Percentiles rank a stretch among this genome's conserved stretches.
Evolutionary conservation across 169 alveolate species (phyloP).

Genomic region (Cryptosporidium viatorum): DNA sequence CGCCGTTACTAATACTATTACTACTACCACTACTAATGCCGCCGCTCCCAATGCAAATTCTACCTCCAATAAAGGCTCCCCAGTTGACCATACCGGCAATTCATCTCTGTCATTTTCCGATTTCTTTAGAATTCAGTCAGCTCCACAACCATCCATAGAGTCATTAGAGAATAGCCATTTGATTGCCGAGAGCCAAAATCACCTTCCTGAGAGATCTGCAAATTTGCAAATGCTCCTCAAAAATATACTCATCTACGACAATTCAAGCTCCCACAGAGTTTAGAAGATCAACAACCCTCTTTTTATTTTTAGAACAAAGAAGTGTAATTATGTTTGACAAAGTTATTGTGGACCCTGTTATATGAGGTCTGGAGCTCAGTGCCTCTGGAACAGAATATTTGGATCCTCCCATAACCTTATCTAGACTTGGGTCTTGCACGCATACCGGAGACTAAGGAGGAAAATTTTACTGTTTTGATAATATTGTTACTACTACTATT

Average conservation of each 20-base stretch:
- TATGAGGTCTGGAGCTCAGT: slow-evolving; percentile 10
- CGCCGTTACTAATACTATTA: background rate
- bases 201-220: slow-evolving; percentile 46
- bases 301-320: background rate
- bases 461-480: background rate
- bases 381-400: background rate
- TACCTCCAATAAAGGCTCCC: background rate
- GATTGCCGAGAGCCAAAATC: slow-evolving; percentile 37
- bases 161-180: slow-evolving; percentile 45
- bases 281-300: background rate
- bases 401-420: slow-evolving; percentile 12
- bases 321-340: background rate
- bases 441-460: slow-evolving; percentile 13
- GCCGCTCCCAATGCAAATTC: background rate
- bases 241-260: slow-evolving; percentile 52
- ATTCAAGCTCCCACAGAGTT: slow-evolving; percentile 27
- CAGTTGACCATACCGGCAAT: background rate
- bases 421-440: slow-evolving; percentile 12
- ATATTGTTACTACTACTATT: background rate
- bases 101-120: slow-evolving; percentile 50
- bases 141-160: slow-evolving; percentile 46
- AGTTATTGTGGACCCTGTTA: background rate
- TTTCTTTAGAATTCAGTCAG: slow-evolving; percentile 57
- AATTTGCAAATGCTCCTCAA: slow-evolving; percentile 66
- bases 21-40: background rate